Base-by-base conservation (phyloP, 2,329 filamentous ascomycete genomes). In the Aspergillus novofumigatus region DNA sequence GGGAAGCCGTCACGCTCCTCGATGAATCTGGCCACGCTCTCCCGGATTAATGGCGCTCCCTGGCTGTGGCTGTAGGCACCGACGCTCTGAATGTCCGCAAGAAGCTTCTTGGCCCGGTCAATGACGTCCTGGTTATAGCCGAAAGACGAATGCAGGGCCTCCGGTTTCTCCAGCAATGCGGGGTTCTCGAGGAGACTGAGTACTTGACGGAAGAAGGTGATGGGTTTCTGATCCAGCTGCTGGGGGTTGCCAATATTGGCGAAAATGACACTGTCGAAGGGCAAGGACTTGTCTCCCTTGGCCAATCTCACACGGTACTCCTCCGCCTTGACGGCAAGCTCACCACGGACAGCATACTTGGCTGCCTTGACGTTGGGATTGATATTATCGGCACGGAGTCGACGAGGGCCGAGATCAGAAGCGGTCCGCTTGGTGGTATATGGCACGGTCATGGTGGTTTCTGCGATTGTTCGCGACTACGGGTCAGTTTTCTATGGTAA, bases 171-270 rank as follows among this genome's bases (percentile, higher is more conserved):
- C 59, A 99, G 82, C 35, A 99, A 81, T 56, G 81, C 74, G 0
- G 94, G 94, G 80, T 97, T 92, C 81, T 99, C 94, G 58, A 97
- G 78, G 61, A 99, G 76, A 77, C 91, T 96, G 69, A 94, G 84
- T 28, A 99, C 94, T 79, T 99, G 93, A 67, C 94, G 88, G 86
- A 99, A 97, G 83, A 97, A 99, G 66, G 94, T 99, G 69, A 99
- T 93, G 69, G 94, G 94, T 82, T 97, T 95, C 83, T 99, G 94
- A 78, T 97, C 94, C 62, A 99, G 86, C 79, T 99, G 94, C 78
- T 99, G 94, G 3, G 94, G 94, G 81, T 99, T 99, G 72, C 94
- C 94, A 71, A 99, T 99, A 80, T 99, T 99, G 77, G 94, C 94
- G 62, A 90, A 92, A 78, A 99, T 93, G 76, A 99, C 88, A 59